phyloP scores from a whole-genome alignment of 768 basidiomycete species.

The Leccinum longicurvipes region DNA sequence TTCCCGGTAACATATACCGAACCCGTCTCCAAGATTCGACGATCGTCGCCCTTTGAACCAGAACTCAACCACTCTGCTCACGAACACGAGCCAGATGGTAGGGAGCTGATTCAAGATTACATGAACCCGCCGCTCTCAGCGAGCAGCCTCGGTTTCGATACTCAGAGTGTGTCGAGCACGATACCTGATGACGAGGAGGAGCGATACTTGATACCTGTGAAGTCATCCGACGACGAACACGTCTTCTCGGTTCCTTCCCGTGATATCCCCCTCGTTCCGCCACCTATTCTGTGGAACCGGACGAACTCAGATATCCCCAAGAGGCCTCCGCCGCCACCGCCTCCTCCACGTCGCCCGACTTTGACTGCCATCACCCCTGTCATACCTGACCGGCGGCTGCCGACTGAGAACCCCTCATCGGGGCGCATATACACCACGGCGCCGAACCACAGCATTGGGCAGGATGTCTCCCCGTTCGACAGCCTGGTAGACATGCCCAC shows the following conservation, averaged over 20 bases:
- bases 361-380: constrained; percentile 35
- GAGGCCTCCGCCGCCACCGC: constrained; percentile 62
- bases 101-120: constrained; percentile 14
- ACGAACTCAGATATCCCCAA: constrained; percentile 23
- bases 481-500: constrained; percentile 49
- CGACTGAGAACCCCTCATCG: constrained; percentile 12
- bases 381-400: constrained; percentile 43
- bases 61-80: constrained; percentile 13
- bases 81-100: constrained; percentile 25
- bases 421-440: constrained; percentile 27
- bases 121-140: constrained; percentile 25
- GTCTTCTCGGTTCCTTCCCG: constrained; percentile 21
- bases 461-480: constrained; percentile 63
- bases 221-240: constrained; percentile 24
- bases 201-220: constrained; percentile 30
- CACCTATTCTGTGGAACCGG: constrained; percentile 21
- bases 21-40: constrained; percentile 15
- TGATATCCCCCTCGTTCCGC: constrained; percentile 3
- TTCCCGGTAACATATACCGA: constrained; percentile 83
- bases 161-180: constrained; percentile 43
- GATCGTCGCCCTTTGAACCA: constrained; percentile 34
- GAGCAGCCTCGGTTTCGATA: constrained; percentile 24
- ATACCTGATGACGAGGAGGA: constrained; percentile 45
- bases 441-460: constrained; percentile 29
- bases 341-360: constrained; percentile 54